phyloP scores from a whole-genome alignment of 2,329 filamentous ascomycete species.

The Parafenestella ontariensis region DNA sequence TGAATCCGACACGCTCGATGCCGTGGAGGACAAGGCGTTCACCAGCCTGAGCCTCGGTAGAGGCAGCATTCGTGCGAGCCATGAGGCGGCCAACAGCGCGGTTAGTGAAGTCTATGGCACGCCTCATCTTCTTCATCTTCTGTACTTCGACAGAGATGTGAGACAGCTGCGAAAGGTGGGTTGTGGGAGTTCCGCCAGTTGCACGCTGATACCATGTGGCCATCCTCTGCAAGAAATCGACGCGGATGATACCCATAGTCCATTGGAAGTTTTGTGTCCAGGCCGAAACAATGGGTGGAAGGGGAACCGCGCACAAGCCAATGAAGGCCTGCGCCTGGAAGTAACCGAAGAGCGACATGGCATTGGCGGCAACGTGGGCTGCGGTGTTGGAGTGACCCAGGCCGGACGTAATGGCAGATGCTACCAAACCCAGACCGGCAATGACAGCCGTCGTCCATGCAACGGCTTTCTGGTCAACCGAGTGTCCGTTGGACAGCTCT shows the following conservation, averaged over 20 bases:
- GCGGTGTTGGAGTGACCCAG: conserved; percentile 93
- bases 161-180: conserved; percentile 75
- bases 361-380: conserved; percentile 91
- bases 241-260: conserved; percentile 93
- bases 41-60: conserved; percentile 42
- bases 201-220: conserved; percentile 96
- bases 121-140: conserved; percentile 69
- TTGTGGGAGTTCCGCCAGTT: conserved; percentile 84
- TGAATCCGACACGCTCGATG: conserved; percentile 89
- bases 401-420: conserved; percentile 87
- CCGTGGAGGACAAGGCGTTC: conserved; percentile 69
- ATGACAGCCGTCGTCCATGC: conserved; percentile 91
- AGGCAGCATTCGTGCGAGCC: conserved; percentile 56
- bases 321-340: conserved; percentile 95
- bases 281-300: conserved; percentile 86
- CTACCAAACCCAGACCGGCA: conserved; percentile 80
- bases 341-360: conserved; percentile 90
- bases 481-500: conserved; percentile 87
- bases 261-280: conserved; percentile 99
- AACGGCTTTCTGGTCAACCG: conserved; percentile 85
- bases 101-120: conserved; percentile 33
- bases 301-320: conserved; percentile 78
- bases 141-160: conserved; percentile 84
- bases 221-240: conserved; percentile 86
- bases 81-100: conserved; percentile 43